Percentiles rank a stretch among this genome's conserved stretches.
Evolutionary conservation across 768 basidiomycete species (phyloP).

Genomic region (Neoboletus magnificus): DNA sequence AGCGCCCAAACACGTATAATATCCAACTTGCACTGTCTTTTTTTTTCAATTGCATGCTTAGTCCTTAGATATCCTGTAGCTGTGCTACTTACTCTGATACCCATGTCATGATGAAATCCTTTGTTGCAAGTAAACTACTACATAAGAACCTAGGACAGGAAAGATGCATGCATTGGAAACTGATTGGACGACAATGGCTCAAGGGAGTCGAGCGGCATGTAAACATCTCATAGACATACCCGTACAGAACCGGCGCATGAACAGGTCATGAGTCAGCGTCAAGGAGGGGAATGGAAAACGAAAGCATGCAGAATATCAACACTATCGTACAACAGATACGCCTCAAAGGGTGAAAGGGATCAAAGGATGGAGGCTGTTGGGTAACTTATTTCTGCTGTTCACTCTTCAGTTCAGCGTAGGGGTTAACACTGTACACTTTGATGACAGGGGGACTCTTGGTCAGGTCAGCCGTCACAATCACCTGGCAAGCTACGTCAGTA

Average conservation of each 20-base stretch:
- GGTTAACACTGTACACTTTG: constrained; percentile 95
- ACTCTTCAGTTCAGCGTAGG: constrained; percentile 63
- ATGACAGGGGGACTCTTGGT: constrained; percentile 96
- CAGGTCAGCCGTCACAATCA: constrained; percentile 91
- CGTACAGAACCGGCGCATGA: constrained; percentile 29
- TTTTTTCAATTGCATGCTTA: not conserved
- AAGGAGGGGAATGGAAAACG: constrained; percentile 29
- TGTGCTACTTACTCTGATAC: not conserved
- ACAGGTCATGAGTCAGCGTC: constrained; percentile 28
- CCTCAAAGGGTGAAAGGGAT: constrained; percentile 2
- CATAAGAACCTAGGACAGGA: constrained; percentile 20
- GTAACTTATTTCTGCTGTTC: constrained; percentile 33
- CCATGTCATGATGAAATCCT: constrained; percentile 2
- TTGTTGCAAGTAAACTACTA: constrained; percentile 21
- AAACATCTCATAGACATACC: constrained; percentile 28
- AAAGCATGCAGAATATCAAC: constrained; percentile 30
- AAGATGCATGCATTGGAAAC: constrained; percentile 16
- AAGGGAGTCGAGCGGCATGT: constrained; percentile 20
- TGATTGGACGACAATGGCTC: constrained; percentile 12
- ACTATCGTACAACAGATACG: constrained; percentile 30
- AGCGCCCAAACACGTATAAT: not conserved
- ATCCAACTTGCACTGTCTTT: not conserved
- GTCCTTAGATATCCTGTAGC: not conserved
- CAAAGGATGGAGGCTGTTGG: not conserved
- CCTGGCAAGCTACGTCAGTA: constrained; percentile 42